Evolutionary conservation across 2,329 filamentous ascomycete species (phyloP).

Genomic region (Trichoderma sp.): DNA sequence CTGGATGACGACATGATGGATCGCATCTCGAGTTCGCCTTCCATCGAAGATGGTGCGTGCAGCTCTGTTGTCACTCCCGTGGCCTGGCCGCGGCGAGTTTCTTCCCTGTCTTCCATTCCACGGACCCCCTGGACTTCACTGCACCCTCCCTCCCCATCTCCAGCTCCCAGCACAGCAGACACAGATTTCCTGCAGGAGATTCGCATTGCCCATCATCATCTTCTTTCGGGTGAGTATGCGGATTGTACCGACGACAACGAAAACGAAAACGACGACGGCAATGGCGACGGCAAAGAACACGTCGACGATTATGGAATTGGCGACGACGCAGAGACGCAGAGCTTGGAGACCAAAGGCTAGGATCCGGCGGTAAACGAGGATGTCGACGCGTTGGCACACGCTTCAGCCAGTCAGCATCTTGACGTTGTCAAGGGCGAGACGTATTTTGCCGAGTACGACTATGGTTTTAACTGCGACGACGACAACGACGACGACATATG

Average conservation of each 20-base stretch:
- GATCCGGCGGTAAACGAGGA: slow-evolving; percentile 13
- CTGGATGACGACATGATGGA: slow-evolving; percentile 94
- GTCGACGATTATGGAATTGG: background rate
- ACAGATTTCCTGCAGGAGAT: slow-evolving; percentile 3
- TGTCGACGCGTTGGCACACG: background rate
- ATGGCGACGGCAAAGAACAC: slow-evolving; percentile 24
- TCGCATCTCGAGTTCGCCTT: slow-evolving; percentile 97
- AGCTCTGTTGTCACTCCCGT: slow-evolving; percentile 37
- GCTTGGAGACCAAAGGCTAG: slow-evolving; percentile 16
- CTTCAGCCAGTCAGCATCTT: background rate
- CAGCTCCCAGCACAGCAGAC: slow-evolving; percentile 22
- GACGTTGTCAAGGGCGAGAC: background rate
- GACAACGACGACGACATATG: slow-evolving; percentile 20
- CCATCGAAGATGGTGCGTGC: slow-evolving; percentile 97
- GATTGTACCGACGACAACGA: slow-evolving; percentile 13
- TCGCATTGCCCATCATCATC: slow-evolving; percentile 33
- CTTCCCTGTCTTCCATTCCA: slow-evolving; percentile 36
- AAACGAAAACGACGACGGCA: slow-evolving; percentile 15
- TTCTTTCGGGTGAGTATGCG: slow-evolving; percentile 42
- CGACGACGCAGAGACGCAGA: background rate
- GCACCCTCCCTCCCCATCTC: slow-evolving; percentile 25
- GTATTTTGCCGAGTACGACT: background rate
- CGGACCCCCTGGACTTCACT: slow-evolving; percentile 35
- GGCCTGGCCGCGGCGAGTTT: slow-evolving; percentile 44
- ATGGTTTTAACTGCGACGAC: slow-evolving; percentile 25